phyloP scores from a whole-genome alignment of 2,329 filamentous ascomycete genomes.

The Nigrospora oryzae region DNA sequence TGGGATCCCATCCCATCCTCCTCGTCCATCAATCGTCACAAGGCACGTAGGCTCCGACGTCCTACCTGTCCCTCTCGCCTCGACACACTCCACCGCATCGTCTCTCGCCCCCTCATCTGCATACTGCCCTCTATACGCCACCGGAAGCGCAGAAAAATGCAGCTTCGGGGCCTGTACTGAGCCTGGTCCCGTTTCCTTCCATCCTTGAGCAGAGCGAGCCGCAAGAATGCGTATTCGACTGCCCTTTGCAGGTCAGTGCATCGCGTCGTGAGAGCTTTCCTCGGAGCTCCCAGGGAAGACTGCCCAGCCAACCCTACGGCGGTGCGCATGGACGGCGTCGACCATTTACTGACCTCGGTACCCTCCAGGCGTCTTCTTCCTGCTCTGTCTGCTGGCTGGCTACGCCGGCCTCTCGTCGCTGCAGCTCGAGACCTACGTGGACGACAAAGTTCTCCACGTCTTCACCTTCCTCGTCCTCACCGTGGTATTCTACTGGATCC shows the following conservation, averaged over 20 bases:
- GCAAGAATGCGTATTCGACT: slow-evolving; percentile 71
- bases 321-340: background rate
- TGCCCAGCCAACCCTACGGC: background rate
- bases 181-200: background rate
- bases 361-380: slow-evolving; percentile 53
- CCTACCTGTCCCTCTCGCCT: too few relatives aligned
- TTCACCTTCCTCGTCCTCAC: slow-evolving; percentile 87
- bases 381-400: slow-evolving; percentile 65
- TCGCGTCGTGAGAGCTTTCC: background rate
- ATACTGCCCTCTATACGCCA: too few relatives aligned
- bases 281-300: background rate
- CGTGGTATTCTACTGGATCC: slow-evolving; percentile 87
- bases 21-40: too few relatives aligned
- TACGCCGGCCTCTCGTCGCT: slow-evolving; percentile 70
- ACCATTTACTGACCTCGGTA: background rate
- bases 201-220: background rate
- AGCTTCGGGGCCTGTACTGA: background rate
- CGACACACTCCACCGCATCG: too few relatives aligned
- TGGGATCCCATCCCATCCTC: too few relatives aligned
- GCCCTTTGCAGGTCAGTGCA: slow-evolving; percentile 71
- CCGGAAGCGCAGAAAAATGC: background rate
- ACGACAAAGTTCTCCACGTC: slow-evolving; percentile 86
- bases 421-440: slow-evolving; percentile 50
- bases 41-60: too few relatives aligned
- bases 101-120: too few relatives aligned